Base-by-base conservation (phyloP, 1,139 yeast genomes). In the Diutina siamensis region DNA sequence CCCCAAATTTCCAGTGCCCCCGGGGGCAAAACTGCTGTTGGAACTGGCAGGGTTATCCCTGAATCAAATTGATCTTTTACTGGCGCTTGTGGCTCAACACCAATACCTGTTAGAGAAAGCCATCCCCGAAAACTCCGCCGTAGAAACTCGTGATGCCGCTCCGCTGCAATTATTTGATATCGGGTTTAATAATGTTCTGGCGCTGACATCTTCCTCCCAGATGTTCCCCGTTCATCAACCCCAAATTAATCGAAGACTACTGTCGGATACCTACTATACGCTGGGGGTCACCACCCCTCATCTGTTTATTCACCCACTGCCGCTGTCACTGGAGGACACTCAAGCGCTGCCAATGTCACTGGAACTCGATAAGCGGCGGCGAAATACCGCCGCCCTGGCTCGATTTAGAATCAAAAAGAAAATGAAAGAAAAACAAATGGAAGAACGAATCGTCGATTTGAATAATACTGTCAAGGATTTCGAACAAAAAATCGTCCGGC, bases 391-490 rank as follows among this genome's bases (percentile, higher is more conserved):
- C 1, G 94, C 94, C 1, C 76, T 83, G 44, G 92, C 92, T 1
- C 67, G 94, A 49, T 82, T 85, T 67, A 70, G 94, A 51, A 78
- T 82, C 55, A 84, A 83, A 68, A 84, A 83, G 72, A 87, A 85
- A 67, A 55, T 80, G 60, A 81, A 84, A 57, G 95, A 87, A 61
- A 87, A 81, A 60, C 89, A 86, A 59, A 78, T 86, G 81, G 95
- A 86, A 61, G 69, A 71, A 41, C 76, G 74, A 47, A 70, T 86
- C 18, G 69, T 71, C 53, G 80, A 76, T 47, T 68, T 87, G 50
- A 76, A 75, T 53, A 85, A 82, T 32, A 61, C 76, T 53, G 78
- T 85, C 21, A 68, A 69, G 46, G 65, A 66, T 25, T 71, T 84
- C 51, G 92, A 85, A 57, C 63, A 28, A 33, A 35, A 32, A 46